phyloP scores from a whole-genome alignment of 2,329 filamentous ascomycete genomes.

The Fusarium sublunatum region DNA sequence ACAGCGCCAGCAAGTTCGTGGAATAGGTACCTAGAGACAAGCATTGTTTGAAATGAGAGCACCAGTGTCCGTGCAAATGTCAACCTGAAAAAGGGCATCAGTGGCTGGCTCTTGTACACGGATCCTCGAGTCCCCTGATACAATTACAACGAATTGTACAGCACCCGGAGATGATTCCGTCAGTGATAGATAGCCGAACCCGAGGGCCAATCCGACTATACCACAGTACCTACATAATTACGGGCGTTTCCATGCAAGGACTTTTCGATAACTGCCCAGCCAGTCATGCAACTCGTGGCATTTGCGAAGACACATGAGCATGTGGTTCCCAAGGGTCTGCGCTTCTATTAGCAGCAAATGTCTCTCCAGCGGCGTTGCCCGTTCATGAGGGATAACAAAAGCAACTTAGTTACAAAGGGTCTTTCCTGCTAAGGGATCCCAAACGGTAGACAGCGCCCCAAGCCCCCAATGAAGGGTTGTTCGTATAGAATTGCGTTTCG shows the following conservation, averaged over 20 bases:
- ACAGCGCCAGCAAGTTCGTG: too few relatives aligned
- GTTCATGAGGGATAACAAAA: neutral
- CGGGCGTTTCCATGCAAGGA: neutral
- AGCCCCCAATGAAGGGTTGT: neutral
- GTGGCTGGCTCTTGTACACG: too few relatives aligned
- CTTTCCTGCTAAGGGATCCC: neutral
- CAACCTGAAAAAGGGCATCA: too few relatives aligned
- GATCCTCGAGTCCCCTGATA: too few relatives aligned
- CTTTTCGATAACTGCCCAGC: neutral
- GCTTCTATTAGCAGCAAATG: constrained; percentile 9
- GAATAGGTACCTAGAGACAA: too few relatives aligned
- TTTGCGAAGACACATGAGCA: constrained; percentile 2
- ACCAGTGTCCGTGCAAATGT: too few relatives aligned
- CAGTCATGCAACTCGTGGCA: neutral
- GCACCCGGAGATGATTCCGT: too few relatives aligned
- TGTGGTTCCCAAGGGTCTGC: constrained; percentile 2
- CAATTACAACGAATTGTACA: too few relatives aligned
- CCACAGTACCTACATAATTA: neutral
- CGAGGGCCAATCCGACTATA: too few relatives aligned
- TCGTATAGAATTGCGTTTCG: neutral
- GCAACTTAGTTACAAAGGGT: constrained; percentile 1
- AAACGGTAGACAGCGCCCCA: constrained; percentile 1
- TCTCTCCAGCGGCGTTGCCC: constrained; percentile 7
- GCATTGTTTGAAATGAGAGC: too few relatives aligned
- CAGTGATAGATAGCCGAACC: too few relatives aligned